phyloP scores from a whole-genome alignment of 2,329 filamentous ascomycete genomes.

The Claviceps sp. region DNA sequence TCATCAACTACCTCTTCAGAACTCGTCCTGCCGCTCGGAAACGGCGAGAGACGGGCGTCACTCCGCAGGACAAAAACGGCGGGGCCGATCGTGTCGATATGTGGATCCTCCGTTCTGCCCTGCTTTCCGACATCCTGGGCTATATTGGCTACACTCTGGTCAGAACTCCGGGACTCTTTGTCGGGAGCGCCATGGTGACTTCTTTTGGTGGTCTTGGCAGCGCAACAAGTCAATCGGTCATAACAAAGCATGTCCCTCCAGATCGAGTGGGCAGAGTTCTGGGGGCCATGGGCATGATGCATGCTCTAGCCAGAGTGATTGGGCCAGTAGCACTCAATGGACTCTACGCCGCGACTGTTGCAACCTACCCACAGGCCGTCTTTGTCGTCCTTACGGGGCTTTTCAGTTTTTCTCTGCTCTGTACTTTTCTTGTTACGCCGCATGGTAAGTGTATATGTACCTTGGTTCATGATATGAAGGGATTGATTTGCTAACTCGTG shows the following conservation, averaged over 20 bases:
- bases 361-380: conserved; percentile 63
- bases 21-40: conserved; percentile 32
- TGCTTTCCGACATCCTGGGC: conserved; percentile 65
- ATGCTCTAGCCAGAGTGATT: conserved; percentile 66
- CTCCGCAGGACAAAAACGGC: conserved; percentile 34
- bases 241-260: conserved; percentile 83
- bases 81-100: conserved; percentile 73
- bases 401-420: conserved; percentile 52
- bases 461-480: background rate
- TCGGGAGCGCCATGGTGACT: conserved; percentile 57
- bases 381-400: conserved; percentile 60
- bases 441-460: conserved; percentile 50
- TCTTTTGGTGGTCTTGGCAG: conserved; percentile 73
- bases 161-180: conserved; percentile 49
- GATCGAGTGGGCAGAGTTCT: conserved; percentile 77
- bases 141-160: conserved; percentile 62
- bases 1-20: conserved; percentile 64
- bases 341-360: conserved; percentile 72
- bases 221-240: conserved; percentile 67
- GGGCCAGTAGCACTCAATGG: conserved; percentile 75
- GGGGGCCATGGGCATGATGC: conserved; percentile 73
- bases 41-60: conserved; percentile 22
- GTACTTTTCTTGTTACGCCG: conserved; percentile 59
- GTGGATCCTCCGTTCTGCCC: conserved; percentile 57
- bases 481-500: background rate